A percentile compares a stretch with the other conserved stretches of the same genome.
phyloP scores from a whole-genome alignment of 129 eudicot genomes.

The Flaveria bidentis region DNA sequence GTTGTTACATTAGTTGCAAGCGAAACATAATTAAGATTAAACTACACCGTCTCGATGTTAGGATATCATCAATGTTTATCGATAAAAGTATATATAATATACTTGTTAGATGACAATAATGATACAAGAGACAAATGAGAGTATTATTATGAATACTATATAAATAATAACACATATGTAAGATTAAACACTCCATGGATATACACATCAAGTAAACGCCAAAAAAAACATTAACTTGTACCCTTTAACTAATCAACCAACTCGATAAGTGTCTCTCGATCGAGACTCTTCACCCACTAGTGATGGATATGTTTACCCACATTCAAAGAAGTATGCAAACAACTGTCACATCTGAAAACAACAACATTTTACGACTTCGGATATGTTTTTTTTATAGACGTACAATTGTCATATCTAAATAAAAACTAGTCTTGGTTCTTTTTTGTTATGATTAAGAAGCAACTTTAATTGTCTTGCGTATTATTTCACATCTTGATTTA shows the following conservation, averaged over 20 bases:
- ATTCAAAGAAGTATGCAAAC: not conserved
- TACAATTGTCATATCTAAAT: not conserved
- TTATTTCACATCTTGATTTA: not conserved
- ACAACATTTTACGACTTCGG: not conserved
- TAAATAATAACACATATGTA: too few species aligned
- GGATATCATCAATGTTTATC: too few species aligned
- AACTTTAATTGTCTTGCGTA: not conserved
- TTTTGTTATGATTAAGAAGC: not conserved
- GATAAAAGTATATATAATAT: too few species aligned
- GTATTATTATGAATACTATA: not conserved
- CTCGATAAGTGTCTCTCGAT: not conserved
- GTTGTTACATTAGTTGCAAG: not conserved
- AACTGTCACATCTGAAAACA: not conserved
- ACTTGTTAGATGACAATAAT: too few species aligned
- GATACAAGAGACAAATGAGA: not conserved
- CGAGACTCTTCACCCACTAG: conserved; percentile 15
- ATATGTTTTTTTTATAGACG: not conserved
- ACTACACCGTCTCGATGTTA: not conserved
- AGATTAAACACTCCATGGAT: not conserved
- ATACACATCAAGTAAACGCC: not conserved
- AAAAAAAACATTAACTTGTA: not conserved
- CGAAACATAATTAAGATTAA: not conserved
- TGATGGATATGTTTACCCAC: conserved; percentile 14
- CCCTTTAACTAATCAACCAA: conserved; percentile 8
- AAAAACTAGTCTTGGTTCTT: not conserved